Conservation (phyloP, 352 stramenopile genomes). For the Globisporangium parvum region DNA sequence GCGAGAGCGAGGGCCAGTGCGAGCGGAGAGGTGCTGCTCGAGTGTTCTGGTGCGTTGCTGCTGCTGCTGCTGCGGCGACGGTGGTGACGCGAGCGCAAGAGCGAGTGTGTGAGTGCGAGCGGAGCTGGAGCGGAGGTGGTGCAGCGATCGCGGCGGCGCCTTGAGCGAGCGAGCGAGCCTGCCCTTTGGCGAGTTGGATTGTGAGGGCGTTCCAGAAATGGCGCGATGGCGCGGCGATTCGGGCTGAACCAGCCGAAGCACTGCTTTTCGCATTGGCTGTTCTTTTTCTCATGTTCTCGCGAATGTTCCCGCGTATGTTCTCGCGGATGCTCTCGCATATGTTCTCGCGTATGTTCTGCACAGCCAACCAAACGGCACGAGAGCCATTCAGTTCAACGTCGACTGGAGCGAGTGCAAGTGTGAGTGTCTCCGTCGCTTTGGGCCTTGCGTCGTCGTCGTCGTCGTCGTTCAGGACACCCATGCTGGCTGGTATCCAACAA, state of each 20-base stretch:
- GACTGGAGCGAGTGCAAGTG: too few species aligned
- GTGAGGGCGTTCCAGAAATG: conserved; percentile 7
- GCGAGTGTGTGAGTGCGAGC: not conserved
- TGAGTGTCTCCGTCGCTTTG: not conserved
- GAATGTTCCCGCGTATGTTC: too few species aligned
- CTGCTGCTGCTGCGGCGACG: too few species aligned
- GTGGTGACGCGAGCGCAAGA: not conserved
- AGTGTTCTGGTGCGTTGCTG: not conserved
- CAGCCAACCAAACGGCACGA: too few species aligned
- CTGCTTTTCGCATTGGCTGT: conserved; percentile 3
- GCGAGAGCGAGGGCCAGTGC: too few species aligned
- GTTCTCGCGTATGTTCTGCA: too few species aligned
- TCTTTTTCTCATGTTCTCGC: conserved; percentile 10
- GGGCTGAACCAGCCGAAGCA: conserved; percentile 6
- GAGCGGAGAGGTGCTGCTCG: not conserved
- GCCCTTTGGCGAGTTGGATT: conserved; percentile 18
- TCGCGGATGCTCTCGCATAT: too few species aligned
- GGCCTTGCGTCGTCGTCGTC: not conserved
- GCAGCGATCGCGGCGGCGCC: not conserved
- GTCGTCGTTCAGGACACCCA: not conserved
- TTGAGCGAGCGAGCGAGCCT: conserved; percentile 3
- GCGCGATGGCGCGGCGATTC: conserved; percentile 6
- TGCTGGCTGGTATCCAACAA: not conserved
- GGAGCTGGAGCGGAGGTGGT: not conserved
- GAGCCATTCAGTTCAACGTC: too few species aligned